Conservation (phyloP, 2,329 filamentous ascomycete species). For the Cladosporium sp. region DNA sequence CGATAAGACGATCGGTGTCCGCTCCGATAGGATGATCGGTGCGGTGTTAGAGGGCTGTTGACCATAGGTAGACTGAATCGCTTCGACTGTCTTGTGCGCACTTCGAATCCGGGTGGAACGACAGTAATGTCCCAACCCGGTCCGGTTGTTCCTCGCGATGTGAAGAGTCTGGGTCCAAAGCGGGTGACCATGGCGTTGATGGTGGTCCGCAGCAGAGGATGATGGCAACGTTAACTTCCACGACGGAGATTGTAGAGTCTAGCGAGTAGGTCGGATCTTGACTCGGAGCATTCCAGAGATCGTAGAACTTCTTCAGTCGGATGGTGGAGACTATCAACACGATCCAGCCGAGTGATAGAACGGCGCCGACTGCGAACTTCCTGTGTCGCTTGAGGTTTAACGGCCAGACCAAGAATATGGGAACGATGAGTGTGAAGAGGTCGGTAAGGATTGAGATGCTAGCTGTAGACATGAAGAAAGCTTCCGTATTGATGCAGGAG, state of each 20-base stretch:
- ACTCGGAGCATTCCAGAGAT: conserved; percentile 32
- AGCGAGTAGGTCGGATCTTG: conserved; percentile 33
- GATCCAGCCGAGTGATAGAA: conserved; percentile 33
- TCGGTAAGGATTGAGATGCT: conserved; percentile 35
- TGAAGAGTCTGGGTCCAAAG: conserved; percentile 30
- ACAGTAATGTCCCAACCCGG: not conserved
- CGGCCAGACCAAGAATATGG: conserved; percentile 41
- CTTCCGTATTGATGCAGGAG: conserved; percentile 32
- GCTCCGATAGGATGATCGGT: not conserved
- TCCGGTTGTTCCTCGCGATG: not conserved
- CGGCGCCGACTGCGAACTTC: conserved; percentile 30
- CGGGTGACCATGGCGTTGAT: conserved; percentile 44
- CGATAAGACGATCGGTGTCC: not conserved
- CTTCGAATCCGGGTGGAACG: conserved; percentile 1
- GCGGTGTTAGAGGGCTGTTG: not conserved
- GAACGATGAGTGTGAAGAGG: conserved; percentile 38
- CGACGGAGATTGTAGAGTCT: conserved; percentile 34
- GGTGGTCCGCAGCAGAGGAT: conserved; percentile 51
- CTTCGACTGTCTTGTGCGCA: not conserved
- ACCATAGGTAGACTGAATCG: not conserved
- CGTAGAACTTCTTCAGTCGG: conserved; percentile 37
- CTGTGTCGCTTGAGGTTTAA: conserved; percentile 39
- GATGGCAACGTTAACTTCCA: conserved; percentile 45
- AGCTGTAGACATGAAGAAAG: conserved; percentile 33
- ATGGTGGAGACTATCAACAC: conserved; percentile 23